These are phyloP conservation scores for Zychaea mexicana DNA, from an alignment of 371 early-diverging fungal genomes.

Conservation along the genomic window DNA sequence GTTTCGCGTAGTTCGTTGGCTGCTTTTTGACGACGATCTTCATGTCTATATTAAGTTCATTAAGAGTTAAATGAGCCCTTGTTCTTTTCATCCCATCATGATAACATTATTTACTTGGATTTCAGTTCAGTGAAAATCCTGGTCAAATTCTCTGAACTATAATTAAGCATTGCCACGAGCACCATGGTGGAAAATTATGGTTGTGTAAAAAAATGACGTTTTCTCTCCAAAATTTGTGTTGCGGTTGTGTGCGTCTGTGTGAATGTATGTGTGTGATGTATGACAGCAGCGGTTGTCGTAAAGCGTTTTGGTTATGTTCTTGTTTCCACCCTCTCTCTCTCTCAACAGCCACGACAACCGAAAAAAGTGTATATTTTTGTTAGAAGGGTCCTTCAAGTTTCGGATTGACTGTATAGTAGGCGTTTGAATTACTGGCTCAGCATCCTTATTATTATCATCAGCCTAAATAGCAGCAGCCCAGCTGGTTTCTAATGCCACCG, in stretches of 20 bases:
- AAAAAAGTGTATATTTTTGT: too few species aligned
- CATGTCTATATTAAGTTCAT: conserved; percentile 37
- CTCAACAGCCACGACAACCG: neutral
- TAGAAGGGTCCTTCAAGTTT: too few species aligned
- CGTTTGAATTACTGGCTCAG: too few species aligned
- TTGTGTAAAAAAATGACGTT: neutral
- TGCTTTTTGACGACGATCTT: conserved; percentile 57
- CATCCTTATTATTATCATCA: too few species aligned
- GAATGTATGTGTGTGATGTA: too few species aligned
- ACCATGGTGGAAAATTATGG: conserved; percentile 34
- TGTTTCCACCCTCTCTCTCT: neutral
- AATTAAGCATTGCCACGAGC: conserved; percentile 44
- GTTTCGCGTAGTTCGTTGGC: conserved; percentile 62
- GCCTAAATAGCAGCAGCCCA: too few species aligned
- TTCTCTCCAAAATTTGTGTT: too few species aligned
- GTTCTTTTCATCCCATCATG: neutral
- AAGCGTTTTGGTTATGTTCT: neutral
- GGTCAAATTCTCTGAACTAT: conserved; percentile 48
- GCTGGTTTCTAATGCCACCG: too few species aligned
- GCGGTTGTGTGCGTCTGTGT: too few species aligned
- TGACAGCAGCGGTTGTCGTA: too few species aligned
- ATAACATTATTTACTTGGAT: conserved; percentile 41
- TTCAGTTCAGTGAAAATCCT: conserved; percentile 53
- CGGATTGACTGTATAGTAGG: too few species aligned
- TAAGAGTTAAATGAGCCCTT: neutral